phyloP scores from a whole-genome alignment of 2,329 filamentous ascomycete genomes.

The Clonostachys chloroleuca region DNA sequence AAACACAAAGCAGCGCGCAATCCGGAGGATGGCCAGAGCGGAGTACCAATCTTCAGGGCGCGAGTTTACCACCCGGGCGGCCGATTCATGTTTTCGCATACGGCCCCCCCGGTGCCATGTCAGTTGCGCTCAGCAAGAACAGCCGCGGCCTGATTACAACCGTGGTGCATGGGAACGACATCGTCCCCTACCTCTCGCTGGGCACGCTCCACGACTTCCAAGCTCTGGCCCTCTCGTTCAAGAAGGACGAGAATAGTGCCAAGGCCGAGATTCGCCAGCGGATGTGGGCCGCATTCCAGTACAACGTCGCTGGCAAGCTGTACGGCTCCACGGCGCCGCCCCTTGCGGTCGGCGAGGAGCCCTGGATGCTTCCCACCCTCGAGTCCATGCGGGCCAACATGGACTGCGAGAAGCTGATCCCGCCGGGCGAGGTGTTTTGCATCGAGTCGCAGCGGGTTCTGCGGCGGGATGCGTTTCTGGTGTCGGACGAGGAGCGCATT shows the following conservation, averaged over 20 bases:
- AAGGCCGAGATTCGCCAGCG: constrained; percentile 63
- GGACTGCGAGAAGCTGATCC: constrained; percentile 65
- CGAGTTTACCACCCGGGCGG: constrained; percentile 60
- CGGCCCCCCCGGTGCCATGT: constrained; percentile 70
- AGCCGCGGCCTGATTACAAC: constrained; percentile 73
- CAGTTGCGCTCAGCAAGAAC: constrained; percentile 61
- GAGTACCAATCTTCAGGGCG: constrained; percentile 13
- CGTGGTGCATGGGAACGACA: constrained; percentile 66
- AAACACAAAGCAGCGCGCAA: constrained; percentile 25
- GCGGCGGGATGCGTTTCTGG: constrained; percentile 59
- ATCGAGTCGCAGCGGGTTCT: constrained; percentile 66
- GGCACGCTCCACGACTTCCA: constrained; percentile 74
- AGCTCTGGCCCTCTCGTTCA: constrained; percentile 67
- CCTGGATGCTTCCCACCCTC: constrained; percentile 66
- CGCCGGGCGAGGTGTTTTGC: constrained; percentile 72
- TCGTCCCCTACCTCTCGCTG: constrained; percentile 70
- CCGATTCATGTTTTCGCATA: constrained; percentile 79
- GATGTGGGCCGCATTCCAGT: constrained; percentile 61
- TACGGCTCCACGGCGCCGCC: constrained; percentile 11
- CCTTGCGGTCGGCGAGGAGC: constrained; percentile 43
- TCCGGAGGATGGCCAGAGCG: constrained; percentile 1
- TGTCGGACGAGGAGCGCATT: constrained; percentile 39
- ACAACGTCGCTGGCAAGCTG: constrained; percentile 52
- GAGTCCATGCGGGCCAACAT: constrained; percentile 63
- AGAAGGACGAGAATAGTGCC: constrained; percentile 63